Evolutionary conservation across 805 yeast species (phyloP).

Genomic region (Kuraishia ogatae): DNA sequence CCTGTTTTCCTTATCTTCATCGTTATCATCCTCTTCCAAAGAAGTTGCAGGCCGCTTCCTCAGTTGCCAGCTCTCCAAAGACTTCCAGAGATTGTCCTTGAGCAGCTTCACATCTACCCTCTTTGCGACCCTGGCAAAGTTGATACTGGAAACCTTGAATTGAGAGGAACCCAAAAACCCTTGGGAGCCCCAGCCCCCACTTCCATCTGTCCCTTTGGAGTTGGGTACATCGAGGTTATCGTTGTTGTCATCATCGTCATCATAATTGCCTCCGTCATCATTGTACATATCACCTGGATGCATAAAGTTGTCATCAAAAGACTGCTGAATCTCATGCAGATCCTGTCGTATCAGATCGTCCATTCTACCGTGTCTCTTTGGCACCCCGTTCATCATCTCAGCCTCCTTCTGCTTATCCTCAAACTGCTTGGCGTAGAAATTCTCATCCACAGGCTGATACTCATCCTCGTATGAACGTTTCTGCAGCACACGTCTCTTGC

Average conservation of each 20-base stretch:
- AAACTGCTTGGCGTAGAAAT: slow-evolving; percentile 41
- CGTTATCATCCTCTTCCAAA: slow-evolving; percentile 13
- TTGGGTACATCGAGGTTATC: slow-evolving; percentile 10
- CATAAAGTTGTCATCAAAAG: slow-evolving; percentile 10
- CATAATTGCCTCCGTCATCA: slow-evolving; percentile 21
- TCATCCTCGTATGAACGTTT: slow-evolving; percentile 9
- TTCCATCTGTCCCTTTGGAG: slow-evolving; percentile 7
- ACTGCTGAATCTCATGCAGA: slow-evolving; percentile 15
- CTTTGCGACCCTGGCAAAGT: slow-evolving; percentile 38
- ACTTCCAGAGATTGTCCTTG: slow-evolving; percentile 38
- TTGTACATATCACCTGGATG: slow-evolving; percentile 1
- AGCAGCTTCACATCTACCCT: slow-evolving; percentile 37
- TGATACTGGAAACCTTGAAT: slow-evolving; percentile 21
- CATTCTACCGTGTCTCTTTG: slow-evolving; percentile 2
- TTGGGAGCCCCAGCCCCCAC: slow-evolving; percentile 10
- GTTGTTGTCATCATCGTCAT: slow-evolving; percentile 26
- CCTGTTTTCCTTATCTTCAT: background rate
- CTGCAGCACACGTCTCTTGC: slow-evolving; percentile 9
- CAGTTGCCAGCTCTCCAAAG: slow-evolving; percentile 18
- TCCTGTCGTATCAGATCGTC: slow-evolving; percentile 10
- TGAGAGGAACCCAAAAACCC: slow-evolving; percentile 6
- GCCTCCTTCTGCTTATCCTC: slow-evolving; percentile 23
- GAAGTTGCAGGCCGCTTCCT: slow-evolving; percentile 23
- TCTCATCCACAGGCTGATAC: slow-evolving; percentile 37
- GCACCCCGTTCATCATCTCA: slow-evolving; percentile 26